These are phyloP conservation scores for Trypanosoma cruzi DNA, from an alignment of 208 protist genomes.

Conservation along the genomic window DNA sequence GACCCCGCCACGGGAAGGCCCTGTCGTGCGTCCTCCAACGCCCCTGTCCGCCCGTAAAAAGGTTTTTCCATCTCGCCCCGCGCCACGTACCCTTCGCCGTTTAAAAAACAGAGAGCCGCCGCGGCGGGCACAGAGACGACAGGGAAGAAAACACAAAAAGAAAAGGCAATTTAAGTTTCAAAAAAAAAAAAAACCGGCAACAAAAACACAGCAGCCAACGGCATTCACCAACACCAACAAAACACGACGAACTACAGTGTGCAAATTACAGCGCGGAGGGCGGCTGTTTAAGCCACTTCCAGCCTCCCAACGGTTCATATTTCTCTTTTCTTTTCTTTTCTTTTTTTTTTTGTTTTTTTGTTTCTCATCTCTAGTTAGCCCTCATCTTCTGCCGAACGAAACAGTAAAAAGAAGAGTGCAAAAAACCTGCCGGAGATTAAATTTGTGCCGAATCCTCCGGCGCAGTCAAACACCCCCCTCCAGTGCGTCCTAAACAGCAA, in stretches of 20 bases:
- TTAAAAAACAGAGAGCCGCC: too few relatives aligned
- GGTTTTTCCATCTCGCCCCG: conserved; percentile 48
- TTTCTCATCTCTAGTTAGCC: background rate
- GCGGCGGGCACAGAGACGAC: conserved; percentile 2
- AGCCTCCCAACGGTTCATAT: background rate
- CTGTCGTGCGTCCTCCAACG: conserved; percentile 36
- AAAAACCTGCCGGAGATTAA: too few relatives aligned
- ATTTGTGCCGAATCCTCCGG: background rate
- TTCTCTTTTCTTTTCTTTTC: background rate
- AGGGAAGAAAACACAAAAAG: conserved; percentile 5
- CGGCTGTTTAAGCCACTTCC: background rate
- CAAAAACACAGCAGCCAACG: background rate
- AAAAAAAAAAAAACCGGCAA: conserved; percentile 24
- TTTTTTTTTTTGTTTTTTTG: background rate
- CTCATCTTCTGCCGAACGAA: background rate
- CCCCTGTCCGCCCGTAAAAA: conserved; percentile 78
- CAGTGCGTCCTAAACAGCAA: too few relatives aligned
- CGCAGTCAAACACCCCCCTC: too few relatives aligned
- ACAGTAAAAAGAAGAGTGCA: too few relatives aligned
- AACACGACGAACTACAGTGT: background rate
- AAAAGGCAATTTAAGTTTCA: background rate
- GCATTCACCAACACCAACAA: background rate
- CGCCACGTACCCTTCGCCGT: too few relatives aligned
- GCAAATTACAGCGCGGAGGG: background rate
- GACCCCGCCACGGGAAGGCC: conserved; percentile 44